These are phyloP conservation scores for Aspergillus haitiensis DNA, from an alignment of 495 filamentous ascomycete genomes.

Conservation along the genomic window DNA sequence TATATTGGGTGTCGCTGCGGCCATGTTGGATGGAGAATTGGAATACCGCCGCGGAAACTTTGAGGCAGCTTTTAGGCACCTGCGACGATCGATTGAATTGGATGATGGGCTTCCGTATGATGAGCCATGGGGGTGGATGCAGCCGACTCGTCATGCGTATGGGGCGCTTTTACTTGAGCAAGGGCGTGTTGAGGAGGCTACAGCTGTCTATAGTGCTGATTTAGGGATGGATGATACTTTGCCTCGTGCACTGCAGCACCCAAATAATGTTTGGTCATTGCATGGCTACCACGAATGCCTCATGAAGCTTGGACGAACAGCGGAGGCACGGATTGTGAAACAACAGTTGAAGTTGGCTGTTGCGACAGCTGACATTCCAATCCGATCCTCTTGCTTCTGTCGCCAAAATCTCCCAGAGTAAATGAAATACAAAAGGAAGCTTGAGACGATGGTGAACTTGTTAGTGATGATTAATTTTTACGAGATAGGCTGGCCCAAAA, in stretches of 20 bases:
- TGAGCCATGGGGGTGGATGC: constrained; percentile 71
- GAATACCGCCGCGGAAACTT: constrained; percentile 60
- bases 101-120: constrained; percentile 59
- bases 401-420: constrained; percentile 23
- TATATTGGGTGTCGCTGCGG: constrained; percentile 56
- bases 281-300: constrained; percentile 64
- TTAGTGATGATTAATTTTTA: too few species aligned
- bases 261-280: constrained; percentile 65
- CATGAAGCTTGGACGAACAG: constrained; percentile 44
- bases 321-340: constrained; percentile 51
- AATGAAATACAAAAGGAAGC: too few species aligned
- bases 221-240: constrained; percentile 56
- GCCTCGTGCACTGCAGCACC: constrained; percentile 58
- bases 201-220: constrained; percentile 56
- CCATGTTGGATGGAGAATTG: constrained; percentile 70
- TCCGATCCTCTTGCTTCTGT: constrained; percentile 62
- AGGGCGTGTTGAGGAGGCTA: constrained; percentile 52
- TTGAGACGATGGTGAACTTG: too few species aligned
- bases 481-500: too few species aligned
- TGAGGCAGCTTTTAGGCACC: constrained; percentile 53
- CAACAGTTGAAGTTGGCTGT: constrained; percentile 51
- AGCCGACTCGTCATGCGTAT: constrained; percentile 62
- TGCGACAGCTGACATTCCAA: constrained; percentile 55
- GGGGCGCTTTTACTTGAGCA: constrained; percentile 63
- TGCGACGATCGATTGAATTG: constrained; percentile 52